Evolutionary conservation across 305 asterid species (phyloP).

Genomic region (Fraxinus baroniana): DNA sequence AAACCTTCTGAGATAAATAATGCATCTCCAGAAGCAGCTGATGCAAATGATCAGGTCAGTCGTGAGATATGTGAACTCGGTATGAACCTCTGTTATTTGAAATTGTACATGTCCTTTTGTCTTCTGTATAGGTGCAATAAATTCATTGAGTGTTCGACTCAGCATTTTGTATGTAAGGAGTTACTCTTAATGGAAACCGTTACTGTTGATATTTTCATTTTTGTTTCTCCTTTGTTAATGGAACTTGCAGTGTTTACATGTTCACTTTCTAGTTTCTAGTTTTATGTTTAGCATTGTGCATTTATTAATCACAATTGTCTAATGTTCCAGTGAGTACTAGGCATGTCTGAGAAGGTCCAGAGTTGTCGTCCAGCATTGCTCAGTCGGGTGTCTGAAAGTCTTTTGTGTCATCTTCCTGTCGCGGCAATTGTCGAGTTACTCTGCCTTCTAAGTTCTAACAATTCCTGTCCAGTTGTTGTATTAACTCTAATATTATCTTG

Average conservation of each 20-base stretch:
- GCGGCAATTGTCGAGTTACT: conserved; percentile 79
- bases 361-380: conserved; percentile 91
- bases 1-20: conserved; percentile 62
- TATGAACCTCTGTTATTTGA: conserved; percentile 24
- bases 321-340: conserved; percentile 99
- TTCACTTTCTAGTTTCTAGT: conserved; percentile 13
- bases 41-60: conserved; percentile 85
- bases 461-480: conserved; percentile 68
- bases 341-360: conserved; percentile 94
- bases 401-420: conserved; percentile 81
- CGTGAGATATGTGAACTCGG: conserved; percentile 34
- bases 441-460: conserved; percentile 39
- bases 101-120: conserved; percentile 21
- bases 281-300: conserved; percentile 31
- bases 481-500: conserved; percentile 38
- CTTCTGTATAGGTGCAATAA: conserved; percentile 32
- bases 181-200: conserved; percentile 2
- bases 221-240: background rate
- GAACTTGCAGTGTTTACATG: conserved; percentile 25
- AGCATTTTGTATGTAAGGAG: conserved; percentile 18
- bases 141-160: conserved; percentile 16
- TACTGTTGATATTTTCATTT: background rate
- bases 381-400: conserved; percentile 95
- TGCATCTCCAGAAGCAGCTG: conserved; percentile 54
- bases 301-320: conserved; percentile 77